Percentiles rank a stretch among this genome's conserved stretches.
These are phyloP conservation scores for Ceratocystis harringtonii DNA, from an alignment of 2,329 filamentous ascomycete species.

Conservation along the genomic window DNA sequence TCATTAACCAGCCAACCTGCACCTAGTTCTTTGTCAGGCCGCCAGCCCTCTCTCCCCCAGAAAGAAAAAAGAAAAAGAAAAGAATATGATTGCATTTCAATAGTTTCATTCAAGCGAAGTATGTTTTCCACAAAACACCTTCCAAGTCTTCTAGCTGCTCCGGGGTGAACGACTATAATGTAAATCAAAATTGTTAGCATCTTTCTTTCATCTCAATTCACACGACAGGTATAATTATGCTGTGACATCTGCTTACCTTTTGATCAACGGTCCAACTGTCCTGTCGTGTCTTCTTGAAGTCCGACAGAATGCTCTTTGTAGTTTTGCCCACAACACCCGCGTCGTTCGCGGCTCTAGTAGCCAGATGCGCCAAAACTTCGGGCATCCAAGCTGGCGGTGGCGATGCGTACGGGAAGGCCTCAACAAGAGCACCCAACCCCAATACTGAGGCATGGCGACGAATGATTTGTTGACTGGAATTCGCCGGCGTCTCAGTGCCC, in stretches of 20 bases:
- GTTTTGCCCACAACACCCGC: constrained; percentile 88
- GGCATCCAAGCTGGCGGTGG: constrained; percentile 91
- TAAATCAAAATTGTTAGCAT: constrained; percentile 19
- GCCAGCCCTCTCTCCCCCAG: constrained; percentile 10
- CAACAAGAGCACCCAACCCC: constrained; percentile 76
- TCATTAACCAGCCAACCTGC: constrained; percentile 4
- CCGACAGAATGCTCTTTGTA: constrained; percentile 81
- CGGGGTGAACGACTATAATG: constrained; percentile 56
- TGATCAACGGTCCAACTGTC: constrained; percentile 98
- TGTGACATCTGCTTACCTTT: constrained; percentile 51
- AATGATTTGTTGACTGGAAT: constrained; percentile 62
- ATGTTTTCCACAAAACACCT: constrained; percentile 98
- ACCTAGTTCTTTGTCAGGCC: constrained; percentile 16
- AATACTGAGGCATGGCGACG: constrained; percentile 80
- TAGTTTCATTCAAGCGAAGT: constrained; percentile 56
- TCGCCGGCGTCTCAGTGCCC: constrained; percentile 50
- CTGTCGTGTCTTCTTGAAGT: constrained; percentile 98
- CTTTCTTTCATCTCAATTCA: not conserved
- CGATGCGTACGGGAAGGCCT: constrained; percentile 91
- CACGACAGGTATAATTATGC: not conserved
- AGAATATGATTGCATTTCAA: not conserved
- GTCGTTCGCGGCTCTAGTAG: constrained; percentile 71
- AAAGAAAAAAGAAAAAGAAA: not conserved
- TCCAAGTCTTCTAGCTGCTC: constrained; percentile 92
- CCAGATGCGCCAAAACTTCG: constrained; percentile 73